Percentiles rank a stretch among this genome's conserved stretches.
phyloP scores from a whole-genome alignment of 805 yeast genomes.

The Cyberlindnera xylosilytica region DNA sequence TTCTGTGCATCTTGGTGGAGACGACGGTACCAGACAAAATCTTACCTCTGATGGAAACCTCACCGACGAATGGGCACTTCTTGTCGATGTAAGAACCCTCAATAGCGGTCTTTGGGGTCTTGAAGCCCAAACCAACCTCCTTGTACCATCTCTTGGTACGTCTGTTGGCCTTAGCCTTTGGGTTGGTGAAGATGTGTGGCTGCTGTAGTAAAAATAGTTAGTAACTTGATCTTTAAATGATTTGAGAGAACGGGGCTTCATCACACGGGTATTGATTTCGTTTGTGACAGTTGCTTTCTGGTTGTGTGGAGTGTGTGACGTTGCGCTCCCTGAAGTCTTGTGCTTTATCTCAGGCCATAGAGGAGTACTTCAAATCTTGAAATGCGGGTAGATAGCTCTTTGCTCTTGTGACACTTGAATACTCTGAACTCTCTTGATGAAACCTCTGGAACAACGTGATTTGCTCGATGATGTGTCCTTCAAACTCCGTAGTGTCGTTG shows the following conservation, averaged over 20 bases:
- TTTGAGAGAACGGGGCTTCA: background rate
- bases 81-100: conserved; percentile 99
- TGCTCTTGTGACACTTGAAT: no score
- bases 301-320: no score
- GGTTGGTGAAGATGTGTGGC: conserved; percentile 99
- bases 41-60: conserved; percentile 98
- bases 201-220: conserved; percentile 57
- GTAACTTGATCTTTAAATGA: conserved; percentile 26
- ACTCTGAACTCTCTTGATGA: no score
- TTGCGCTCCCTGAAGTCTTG: no score
- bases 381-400: no score
- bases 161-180: conserved; percentile 98
- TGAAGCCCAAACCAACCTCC: conserved; percentile 99
- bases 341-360: no score
- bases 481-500: no score
- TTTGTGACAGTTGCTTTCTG: no score
- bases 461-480: no score
- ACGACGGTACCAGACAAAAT: conserved; percentile 99
- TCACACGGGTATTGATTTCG: no score
- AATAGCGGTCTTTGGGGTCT: conserved; percentile 99
- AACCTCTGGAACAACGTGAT: no score
- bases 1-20: conserved; percentile 99
- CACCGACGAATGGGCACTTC: conserved; percentile 99
- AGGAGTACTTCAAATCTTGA: no score
- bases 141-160: conserved; percentile 99